Conservation (phyloP, 306 rosid genomes). For the Echinosophora koreensis region DNA sequence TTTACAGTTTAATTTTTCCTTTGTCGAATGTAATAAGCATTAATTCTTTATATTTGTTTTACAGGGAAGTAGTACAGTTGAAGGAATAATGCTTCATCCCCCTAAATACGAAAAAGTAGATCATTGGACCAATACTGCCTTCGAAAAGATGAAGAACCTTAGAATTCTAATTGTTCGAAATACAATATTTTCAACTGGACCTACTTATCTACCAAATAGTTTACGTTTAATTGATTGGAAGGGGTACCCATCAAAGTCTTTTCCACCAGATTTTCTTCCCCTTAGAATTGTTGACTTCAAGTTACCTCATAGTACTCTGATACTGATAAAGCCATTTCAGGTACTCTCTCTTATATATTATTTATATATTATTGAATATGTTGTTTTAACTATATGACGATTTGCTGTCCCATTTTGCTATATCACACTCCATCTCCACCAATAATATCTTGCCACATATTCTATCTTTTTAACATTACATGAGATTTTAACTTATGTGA, state of each 20-base stretch:
- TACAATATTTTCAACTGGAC: not conserved
- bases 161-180: conserved; percentile 37
- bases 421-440: no score
- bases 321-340: conserved; percentile 9
- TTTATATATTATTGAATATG: no score
- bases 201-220: conserved; percentile 31
- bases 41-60: not conserved
- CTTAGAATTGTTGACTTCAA: not conserved
- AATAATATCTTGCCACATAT: no score
- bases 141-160: conserved; percentile 32
- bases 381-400: not conserved
- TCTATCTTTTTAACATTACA: no score
- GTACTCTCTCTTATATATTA: not conserved
- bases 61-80: conserved; percentile 13
- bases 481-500: no score
- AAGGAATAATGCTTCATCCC: conserved; percentile 48
- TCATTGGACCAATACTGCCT: not conserved
- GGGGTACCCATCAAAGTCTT: not conserved
- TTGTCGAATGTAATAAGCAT: not conserved
- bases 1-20: not conserved
- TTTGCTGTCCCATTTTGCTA: no score
- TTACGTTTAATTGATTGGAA: conserved; percentile 40
- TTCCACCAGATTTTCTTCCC: conserved; percentile 30
- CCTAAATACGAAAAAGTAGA: not conserved
- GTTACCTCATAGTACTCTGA: conserved; percentile 5